Evolutionary conservation across 768 basidiomycete genomes (phyloP).

Genomic region (Podaxis sp.): DNA sequence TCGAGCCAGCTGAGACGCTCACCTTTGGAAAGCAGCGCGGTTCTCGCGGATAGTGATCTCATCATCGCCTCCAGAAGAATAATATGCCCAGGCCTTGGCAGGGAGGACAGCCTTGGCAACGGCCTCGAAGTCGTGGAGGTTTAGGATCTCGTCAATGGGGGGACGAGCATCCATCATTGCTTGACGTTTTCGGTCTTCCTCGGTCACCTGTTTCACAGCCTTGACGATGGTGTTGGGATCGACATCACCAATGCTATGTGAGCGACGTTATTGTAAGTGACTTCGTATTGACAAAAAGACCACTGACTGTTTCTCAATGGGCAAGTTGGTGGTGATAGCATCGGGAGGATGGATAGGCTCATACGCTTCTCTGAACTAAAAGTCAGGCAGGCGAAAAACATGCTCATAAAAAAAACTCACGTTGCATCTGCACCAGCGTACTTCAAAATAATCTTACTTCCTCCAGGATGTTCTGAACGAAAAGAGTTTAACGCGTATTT

Average conservation of each 20-base stretch:
- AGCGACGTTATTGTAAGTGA: neutral
- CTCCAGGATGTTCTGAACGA: conserved; percentile 44
- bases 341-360: conserved; percentile 89
- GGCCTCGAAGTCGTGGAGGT: conserved; percentile 93
- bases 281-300: neutral
- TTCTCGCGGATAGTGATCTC: conserved; percentile 91
- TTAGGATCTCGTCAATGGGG: conserved; percentile 75
- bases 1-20: conserved; percentile 3
- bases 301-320: conserved; percentile 78
- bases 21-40: conserved; percentile 90
- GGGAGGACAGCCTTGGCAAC: conserved; percentile 81
- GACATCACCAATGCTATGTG: conserved; percentile 64
- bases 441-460: conserved; percentile 81
- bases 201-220: conserved; percentile 60
- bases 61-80: conserved; percentile 93
- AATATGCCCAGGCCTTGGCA: conserved; percentile 94
- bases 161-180: conserved; percentile 66
- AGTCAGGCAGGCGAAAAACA: neutral
- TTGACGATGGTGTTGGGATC: conserved; percentile 67
- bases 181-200: conserved; percentile 70
- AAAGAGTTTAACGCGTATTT: neutral
- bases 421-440: conserved; percentile 91
- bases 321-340: conserved; percentile 75
- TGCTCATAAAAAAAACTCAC: conserved; percentile 37
- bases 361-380: conserved; percentile 60